These are phyloP conservation scores for Eimeria tenella DNA, from an alignment of 169 alveolate species.

Conservation along the genomic window DNA sequence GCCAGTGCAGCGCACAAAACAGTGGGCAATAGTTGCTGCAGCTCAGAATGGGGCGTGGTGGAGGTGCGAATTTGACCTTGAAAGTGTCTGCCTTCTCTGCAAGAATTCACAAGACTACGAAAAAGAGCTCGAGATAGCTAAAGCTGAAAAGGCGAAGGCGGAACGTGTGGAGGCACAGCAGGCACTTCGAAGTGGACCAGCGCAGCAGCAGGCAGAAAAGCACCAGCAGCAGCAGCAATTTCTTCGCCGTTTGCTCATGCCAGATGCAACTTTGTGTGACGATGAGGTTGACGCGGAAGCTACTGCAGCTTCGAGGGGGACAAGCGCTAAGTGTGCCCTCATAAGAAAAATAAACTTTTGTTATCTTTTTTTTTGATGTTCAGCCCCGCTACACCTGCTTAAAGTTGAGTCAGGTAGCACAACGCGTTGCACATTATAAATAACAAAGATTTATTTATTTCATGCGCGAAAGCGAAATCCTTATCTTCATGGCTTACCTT, in stretches of 20 bases:
- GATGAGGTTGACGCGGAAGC: not conserved
- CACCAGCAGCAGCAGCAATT: slow-evolving; percentile 66
- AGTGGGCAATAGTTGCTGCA: slow-evolving; percentile 61
- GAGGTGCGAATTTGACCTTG: slow-evolving; percentile 62
- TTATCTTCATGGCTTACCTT: too few species aligned
- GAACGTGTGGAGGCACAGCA: slow-evolving; percentile 37
- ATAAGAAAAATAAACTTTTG: not conserved
- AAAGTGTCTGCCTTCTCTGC: not conserved
- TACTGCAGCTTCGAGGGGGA: not conserved
- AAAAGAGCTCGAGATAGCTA: not conserved
- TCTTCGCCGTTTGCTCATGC: slow-evolving; percentile 69
- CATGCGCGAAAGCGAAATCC: too few species aligned
- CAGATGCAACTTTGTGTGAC: slow-evolving; percentile 8
- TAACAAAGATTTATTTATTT: too few species aligned
- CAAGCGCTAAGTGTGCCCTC: slow-evolving; percentile 27
- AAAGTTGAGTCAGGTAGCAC: too few species aligned
- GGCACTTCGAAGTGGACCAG: not conserved
- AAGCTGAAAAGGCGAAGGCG: not conserved
- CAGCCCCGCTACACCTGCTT: not conserved
- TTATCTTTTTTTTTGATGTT: not conserved
- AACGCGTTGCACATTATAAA: too few species aligned
- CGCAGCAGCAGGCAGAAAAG: slow-evolving; percentile 25
- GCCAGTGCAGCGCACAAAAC: not conserved
- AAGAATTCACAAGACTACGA: not conserved
- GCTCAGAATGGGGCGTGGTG: slow-evolving; percentile 65